Conservation (phyloP, 169 alveolate species). For the Plasmodium gonderi region DNA sequence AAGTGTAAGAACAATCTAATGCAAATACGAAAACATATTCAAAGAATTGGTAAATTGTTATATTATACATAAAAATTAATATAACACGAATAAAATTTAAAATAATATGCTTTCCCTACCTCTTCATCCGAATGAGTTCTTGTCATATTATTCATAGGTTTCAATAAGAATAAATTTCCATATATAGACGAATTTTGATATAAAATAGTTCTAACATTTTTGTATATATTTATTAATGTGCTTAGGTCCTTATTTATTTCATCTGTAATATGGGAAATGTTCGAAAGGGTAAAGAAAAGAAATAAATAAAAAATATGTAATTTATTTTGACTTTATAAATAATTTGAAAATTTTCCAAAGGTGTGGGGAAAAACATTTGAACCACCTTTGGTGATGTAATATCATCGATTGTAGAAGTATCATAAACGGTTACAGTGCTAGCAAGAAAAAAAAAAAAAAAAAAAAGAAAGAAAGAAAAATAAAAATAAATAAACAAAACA, state of each 20-base stretch:
- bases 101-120: constrained; percentile 8
- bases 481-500: too few relatives aligned
- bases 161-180: constrained; percentile 30
- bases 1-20: neutral
- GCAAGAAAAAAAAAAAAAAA: neutral
- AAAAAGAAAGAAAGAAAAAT: neutral
- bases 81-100: neutral
- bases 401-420: neutral
- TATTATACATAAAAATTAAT: neutral
- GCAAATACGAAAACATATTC: neutral
- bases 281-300: neutral
- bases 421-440: neutral
- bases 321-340: neutral
- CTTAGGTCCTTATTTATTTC: constrained; percentile 42
- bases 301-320: neutral
- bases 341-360: neutral
- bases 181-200: constrained; percentile 58
- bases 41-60: neutral
- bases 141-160: neutral
- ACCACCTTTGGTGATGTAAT: neutral
- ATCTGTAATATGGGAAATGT: too few relatives aligned
- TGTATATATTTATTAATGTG: constrained; percentile 24
- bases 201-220: constrained; percentile 14
- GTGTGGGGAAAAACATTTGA: neutral
- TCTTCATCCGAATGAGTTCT: constrained; percentile 58